phyloP scores from a whole-genome alignment of 306 rosid species.

The Sphenostylis stenocarpa region DNA sequence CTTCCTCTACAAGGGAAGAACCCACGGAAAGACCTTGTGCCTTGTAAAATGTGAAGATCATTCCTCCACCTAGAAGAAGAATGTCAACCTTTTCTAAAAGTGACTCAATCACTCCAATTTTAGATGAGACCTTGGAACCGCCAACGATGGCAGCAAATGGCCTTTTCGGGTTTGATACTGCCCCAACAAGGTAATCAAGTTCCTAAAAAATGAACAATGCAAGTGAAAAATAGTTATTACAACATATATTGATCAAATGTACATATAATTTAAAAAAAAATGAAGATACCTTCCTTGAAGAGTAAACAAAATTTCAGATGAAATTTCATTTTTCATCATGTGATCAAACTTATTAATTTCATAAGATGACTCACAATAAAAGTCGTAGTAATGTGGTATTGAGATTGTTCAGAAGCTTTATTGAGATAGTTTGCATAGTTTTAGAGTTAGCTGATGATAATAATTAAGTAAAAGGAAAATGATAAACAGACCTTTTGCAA shows the following conservation, averaged over 20 bases:
- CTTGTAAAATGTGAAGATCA: slow-evolving; percentile 99
- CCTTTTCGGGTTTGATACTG: slow-evolving; percentile 88
- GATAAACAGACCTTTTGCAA: slow-evolving; percentile 80
- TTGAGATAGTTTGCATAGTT: neutral
- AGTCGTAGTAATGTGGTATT: neutral
- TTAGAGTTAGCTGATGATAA: slow-evolving; percentile 1
- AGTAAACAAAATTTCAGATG: neutral
- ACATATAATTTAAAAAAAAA: neutral
- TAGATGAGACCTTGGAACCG: slow-evolving; percentile 98
- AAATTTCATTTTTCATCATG: slow-evolving; percentile 16
- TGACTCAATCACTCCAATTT: slow-evolving; percentile 97
- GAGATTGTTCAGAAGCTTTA: neutral
- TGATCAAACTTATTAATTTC: neutral
- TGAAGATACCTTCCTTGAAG: neutral
- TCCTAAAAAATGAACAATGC: slow-evolving; percentile 55
- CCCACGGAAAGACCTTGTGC: slow-evolving; percentile 99
- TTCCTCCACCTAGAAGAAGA: slow-evolving; percentile 97
- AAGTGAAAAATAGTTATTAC: slow-evolving; percentile 4
- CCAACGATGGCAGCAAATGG: slow-evolving; percentile 99
- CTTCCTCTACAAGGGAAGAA: slow-evolving; percentile 95
- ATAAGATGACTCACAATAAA: neutral
- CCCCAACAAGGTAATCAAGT: slow-evolving; percentile 99
- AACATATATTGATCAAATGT: neutral
- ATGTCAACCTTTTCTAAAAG: slow-evolving; percentile 84
- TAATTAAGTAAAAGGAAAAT: neutral